Percentiles rank a stretch among this genome's conserved stretches.
Conservation (phyloP, 306 rosid species). For the Cucurbita maxima region DNA sequence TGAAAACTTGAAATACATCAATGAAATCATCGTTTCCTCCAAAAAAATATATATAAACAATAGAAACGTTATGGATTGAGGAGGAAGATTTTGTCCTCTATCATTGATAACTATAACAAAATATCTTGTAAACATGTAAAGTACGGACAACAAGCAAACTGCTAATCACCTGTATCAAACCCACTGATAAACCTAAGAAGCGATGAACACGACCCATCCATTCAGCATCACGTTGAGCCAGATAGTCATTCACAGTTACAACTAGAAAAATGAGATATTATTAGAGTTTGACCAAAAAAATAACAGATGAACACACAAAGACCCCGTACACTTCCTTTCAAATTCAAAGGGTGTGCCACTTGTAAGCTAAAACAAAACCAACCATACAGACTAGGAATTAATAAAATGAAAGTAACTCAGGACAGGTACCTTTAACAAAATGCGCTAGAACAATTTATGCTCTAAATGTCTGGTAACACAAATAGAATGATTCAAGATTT, state of each 20-base stretch:
- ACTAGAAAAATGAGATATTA: constrained; percentile 24
- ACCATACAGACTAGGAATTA: background rate
- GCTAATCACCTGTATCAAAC: constrained; percentile 72
- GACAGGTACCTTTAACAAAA: background rate
- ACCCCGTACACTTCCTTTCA: background rate
- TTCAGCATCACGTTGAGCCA: constrained; percentile 99
- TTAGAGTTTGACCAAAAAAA: constrained; percentile 4
- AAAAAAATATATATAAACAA: background rate
- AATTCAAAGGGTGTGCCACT: background rate
- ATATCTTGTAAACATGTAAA: background rate
- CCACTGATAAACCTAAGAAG: constrained; percentile 90
- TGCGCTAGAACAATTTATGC: background rate
- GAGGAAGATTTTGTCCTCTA: background rate
- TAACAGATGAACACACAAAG: background rate
- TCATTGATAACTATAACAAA: background rate
- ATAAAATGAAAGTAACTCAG: background rate
- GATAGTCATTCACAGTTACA: constrained; percentile 90
- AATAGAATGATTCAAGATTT: background rate
- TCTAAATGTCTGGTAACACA: background rate
- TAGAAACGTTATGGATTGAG: background rate
- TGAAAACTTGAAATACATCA: background rate
- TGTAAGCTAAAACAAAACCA: background rate
- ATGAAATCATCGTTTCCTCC: background rate
- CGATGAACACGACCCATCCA: constrained; percentile 99
- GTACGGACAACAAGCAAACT: background rate